Evolutionary conservation across 2,329 filamentous ascomycete genomes (phyloP), one percentile per base, ranked within the genome.

Genomic region (Fusarium compactum): DNA sequence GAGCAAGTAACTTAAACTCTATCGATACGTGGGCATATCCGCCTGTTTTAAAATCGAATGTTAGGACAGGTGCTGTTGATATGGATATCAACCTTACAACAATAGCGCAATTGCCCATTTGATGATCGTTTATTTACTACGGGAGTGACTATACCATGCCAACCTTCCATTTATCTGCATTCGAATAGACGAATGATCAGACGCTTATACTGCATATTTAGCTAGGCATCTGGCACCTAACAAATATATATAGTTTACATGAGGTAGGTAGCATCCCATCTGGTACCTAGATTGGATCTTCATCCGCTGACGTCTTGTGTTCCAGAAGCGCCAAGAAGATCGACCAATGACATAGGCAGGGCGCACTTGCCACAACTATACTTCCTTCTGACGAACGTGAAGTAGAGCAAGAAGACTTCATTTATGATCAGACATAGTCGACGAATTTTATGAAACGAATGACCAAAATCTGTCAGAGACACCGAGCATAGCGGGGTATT

Each of bases 291-390:
- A 43, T 46, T 24, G 41, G 34, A n/a, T 32, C 15, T 25, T 41
- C 41, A 38, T 45, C 43, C 20, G 40, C 63, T 68, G 58, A 68
- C 51, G 51, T 57, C 53, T 51, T 54, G 18, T 40, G 56, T 34
- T 38, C 54, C 20, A 46, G 24, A 51, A 27, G 41, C 45, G 45
- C 56, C 29, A 29, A 40, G 43, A 52, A 61, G 40, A 56, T 56
- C 40, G 24, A 14, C 62, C 56, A 56, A 67, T 72, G 69, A 69
- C 46, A 69, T 60, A 30, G 47, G 32, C 53, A 66, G 53, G 47
- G 57, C 54, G 54, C 18, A 52, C 45, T 38, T 41, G 55, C 24
- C 40, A 50, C 44, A 34, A 29, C 5, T n/a, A n/a, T 50, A 48
- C 32, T 40, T 38, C 25, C 24, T 22, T 32, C 34, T 24, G 40